Evolutionary conservation across 2,329 filamentous ascomycete species (phyloP).

Genomic region (Nemania bipapillata): DNA sequence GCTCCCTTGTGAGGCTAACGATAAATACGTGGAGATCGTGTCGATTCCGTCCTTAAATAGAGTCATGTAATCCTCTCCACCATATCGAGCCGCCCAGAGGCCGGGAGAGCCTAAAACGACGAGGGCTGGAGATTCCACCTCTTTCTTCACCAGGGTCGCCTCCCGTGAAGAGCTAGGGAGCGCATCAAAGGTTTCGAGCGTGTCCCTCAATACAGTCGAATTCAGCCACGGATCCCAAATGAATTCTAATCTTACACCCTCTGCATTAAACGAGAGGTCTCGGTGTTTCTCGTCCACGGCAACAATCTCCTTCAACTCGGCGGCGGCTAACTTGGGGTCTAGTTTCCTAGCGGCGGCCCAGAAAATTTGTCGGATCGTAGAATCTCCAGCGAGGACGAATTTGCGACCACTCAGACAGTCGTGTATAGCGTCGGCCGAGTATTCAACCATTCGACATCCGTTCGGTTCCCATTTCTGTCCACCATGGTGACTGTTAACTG

Average conservation of each 20-base stretch:
- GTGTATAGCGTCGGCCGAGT: constrained; percentile 62
- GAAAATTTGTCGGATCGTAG: constrained; percentile 68
- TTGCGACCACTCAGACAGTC: constrained; percentile 63
- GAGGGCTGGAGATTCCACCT: constrained; percentile 55
- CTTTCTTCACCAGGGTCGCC: constrained; percentile 39
- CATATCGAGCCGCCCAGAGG: constrained; percentile 65
- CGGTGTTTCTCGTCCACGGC: constrained; percentile 55
- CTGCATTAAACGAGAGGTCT: constrained; percentile 58
- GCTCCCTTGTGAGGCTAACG: constrained; percentile 37
- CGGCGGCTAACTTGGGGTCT: constrained; percentile 54
- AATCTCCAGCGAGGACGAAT: constrained; percentile 71
- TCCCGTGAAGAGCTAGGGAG: constrained; percentile 32
- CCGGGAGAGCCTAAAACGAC: constrained; percentile 65
- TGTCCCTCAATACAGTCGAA: constrained; percentile 56
- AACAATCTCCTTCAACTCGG: constrained; percentile 49
- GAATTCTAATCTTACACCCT: constrained; percentile 63
- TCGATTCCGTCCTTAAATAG: constrained; percentile 61
- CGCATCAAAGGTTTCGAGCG: constrained; percentile 54
- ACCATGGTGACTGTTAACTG: constrained; percentile 15
- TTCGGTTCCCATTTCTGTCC: constrained; percentile 66
- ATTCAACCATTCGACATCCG: constrained; percentile 68
- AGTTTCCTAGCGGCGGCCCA: constrained; percentile 66
- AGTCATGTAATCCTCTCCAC: constrained; percentile 58
- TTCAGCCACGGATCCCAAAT: constrained; percentile 73
- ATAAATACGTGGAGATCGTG: constrained; percentile 56